Evolutionary conservation across 169 alveolate species (phyloP).

Genomic region (Cryptosporidium sp.): DNA sequence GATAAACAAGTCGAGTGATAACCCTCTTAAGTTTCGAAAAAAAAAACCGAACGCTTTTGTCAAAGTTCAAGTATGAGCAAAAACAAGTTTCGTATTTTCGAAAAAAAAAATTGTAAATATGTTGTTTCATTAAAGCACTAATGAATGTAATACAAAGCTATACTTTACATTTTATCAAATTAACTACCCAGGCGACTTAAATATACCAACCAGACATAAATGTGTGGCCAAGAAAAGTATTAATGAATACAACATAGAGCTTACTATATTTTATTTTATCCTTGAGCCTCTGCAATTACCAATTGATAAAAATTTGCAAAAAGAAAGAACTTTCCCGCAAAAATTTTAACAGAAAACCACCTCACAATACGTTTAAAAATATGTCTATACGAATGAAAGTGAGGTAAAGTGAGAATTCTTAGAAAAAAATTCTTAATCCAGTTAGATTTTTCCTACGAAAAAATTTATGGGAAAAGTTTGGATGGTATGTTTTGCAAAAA

Average conservation of each 20-base stretch:
- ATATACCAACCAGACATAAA: too few relatives aligned
- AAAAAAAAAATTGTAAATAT: too few relatives aligned
- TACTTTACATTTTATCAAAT: too few relatives aligned
- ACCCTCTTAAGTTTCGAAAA: slow-evolving; percentile 3
- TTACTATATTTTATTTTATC: too few relatives aligned
- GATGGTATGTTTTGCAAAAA: neutral
- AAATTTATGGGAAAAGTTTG: slow-evolving; percentile 9
- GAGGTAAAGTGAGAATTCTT: slow-evolving; percentile 18
- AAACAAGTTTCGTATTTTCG: neutral
- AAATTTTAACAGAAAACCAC: slow-evolving; percentile 15
- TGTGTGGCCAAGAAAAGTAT: too few relatives aligned
- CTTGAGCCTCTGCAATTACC: neutral
- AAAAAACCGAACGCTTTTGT: neutral
- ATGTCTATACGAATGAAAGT: slow-evolving; percentile 57
- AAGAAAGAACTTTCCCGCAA: slow-evolving; percentile 23
- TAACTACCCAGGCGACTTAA: too few relatives aligned
- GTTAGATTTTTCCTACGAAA: neutral
- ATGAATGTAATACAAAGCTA: too few relatives aligned
- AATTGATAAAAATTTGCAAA: neutral
- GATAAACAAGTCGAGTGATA: slow-evolving; percentile 13
- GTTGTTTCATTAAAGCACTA: too few relatives aligned
- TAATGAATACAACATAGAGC: neutral
- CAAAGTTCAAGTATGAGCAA: neutral
- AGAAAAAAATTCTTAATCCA: neutral
- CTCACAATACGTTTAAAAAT: slow-evolving; percentile 59